Evolutionary conservation across 441 rosid species (phyloP), one percentile per base, ranked within the genome.

Genomic region (Mallotus repandus): DNA sequence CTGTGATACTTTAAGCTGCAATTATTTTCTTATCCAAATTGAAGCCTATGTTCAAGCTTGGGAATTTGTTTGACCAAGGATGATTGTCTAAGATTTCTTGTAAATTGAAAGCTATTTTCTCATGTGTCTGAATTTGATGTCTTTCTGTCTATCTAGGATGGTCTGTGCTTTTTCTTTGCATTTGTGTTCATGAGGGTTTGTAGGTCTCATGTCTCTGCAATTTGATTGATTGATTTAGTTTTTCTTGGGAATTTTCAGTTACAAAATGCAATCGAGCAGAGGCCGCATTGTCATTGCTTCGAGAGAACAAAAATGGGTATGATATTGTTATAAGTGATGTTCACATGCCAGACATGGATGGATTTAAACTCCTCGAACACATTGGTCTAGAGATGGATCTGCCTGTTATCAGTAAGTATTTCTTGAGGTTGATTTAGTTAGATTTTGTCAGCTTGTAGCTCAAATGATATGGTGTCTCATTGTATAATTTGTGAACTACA

Each of bases 281-380:
- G 81, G 56, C 21, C 4, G 99, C 98, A 52, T 78, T 95, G 77
- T 78, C 86, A 19, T 52, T 84, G 45, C 93, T 92, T 1, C 74
- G 96, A 45, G 89, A 86, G 79, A 87, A 95, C 75, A 89, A 77
- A 75, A 83, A 90, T 63, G 93, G 90, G n/a, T 91, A 83, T 18
- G 98, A 95, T 77, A 83, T 95, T 10, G 98, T 95, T 54, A 86
- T 95, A 66, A 93, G 97, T 45, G 98, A 95, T 81, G 99, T 95
- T 45, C 96, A 95, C 76, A 93, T 95, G 99, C 99, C 99, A 7
- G 98, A 95, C 76, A 91, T 92, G 98, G 93, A 95, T 72, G 99
- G 98, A 13, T 95, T 95, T 84, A 87, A 95, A 68, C 98, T 93
- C 46, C 95, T 91, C 0, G 98, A 90, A 54, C 79, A 73, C 48